Percentiles rank a stretch among this genome's conserved stretches.
phyloP scores from a whole-genome alignment of 306 rosid species.

The Sophora flavescens region DNA sequence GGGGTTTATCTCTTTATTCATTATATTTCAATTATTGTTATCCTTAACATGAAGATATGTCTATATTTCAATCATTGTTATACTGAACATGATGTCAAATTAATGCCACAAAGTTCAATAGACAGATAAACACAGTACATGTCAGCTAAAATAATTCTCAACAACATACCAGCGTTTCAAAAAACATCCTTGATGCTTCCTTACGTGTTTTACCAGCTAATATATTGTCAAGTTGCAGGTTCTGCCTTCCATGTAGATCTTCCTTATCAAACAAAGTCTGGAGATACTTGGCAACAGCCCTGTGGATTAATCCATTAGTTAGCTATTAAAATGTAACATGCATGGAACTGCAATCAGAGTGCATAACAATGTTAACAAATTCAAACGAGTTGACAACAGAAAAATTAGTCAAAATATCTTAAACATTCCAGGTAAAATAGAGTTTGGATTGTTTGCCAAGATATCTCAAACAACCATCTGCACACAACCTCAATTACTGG shows the following conservation, averaged over 20 bases:
- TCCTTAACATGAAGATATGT: constrained; percentile 4
- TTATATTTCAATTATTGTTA: constrained; percentile 12
- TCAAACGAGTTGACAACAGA: constrained; percentile 24
- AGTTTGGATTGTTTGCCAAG: neutral
- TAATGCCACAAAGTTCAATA: constrained; percentile 10
- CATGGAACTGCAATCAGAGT: neutral
- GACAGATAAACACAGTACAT: neutral
- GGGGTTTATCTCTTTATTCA: neutral
- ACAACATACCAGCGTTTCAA: constrained; percentile 68
- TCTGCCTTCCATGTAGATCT: constrained; percentile 64
- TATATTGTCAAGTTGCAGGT: constrained; percentile 74
- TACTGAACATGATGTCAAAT: constrained; percentile 33
- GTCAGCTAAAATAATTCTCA: neutral
- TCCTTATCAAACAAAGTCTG: constrained; percentile 88
- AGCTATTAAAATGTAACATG: constrained; percentile 30
- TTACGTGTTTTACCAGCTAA: constrained; percentile 60
- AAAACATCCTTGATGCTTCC: constrained; percentile 61
- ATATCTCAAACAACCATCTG: constrained; percentile 30
- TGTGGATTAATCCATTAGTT: constrained; percentile 37
- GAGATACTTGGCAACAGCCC: constrained; percentile 97
- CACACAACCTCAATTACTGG: constrained; percentile 4
- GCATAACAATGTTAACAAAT: neutral
- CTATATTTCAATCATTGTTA: neutral
- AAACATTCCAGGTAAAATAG: constrained; percentile 8
- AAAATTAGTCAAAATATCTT: constrained; percentile 22